Evolutionary conservation across 768 basidiomycete genomes (phyloP).

Genomic region (Russula emetica): DNA sequence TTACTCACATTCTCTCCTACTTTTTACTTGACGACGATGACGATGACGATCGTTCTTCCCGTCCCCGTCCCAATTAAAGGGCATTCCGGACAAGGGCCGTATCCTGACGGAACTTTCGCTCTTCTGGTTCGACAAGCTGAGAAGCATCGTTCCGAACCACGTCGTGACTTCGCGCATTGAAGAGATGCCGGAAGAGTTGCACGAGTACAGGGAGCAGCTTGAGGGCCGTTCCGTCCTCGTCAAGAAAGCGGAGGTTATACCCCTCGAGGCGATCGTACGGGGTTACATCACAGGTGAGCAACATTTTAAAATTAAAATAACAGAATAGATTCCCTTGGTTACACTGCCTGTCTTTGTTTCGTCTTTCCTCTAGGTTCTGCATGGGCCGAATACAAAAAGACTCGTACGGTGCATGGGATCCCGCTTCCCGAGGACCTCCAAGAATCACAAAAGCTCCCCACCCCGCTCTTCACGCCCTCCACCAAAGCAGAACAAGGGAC

Average conservation of each 20-base stretch:
- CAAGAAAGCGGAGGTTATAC: conserved; percentile 79
- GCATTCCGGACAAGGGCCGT: conserved; percentile 90
- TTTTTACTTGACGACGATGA: not conserved
- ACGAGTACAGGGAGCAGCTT: conserved; percentile 68
- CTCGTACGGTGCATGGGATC: conserved; percentile 85
- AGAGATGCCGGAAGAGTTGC: conserved; percentile 78
- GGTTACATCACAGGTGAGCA: conserved; percentile 88
- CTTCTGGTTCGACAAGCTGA: conserved; percentile 91
- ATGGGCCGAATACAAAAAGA: conserved; percentile 89
- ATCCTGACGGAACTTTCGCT: conserved; percentile 85
- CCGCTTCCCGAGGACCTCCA: conserved; percentile 64
- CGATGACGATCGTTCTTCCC: not conserved
- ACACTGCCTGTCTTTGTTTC: not conserved
- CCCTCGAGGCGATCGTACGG: conserved; percentile 92
- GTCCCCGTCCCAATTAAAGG: conserved; percentile 44
- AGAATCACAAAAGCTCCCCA: conserved; percentile 80
- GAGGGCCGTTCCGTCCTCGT: conserved; percentile 90
- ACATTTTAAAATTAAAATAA: too few relatives aligned
- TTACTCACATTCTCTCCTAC: not conserved
- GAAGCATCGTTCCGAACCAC: conserved; percentile 81
- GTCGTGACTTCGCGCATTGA: conserved; percentile 72
- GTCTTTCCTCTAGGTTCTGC: conserved; percentile 66
- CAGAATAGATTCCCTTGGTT: not conserved
- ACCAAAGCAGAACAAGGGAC: conserved; percentile 93
- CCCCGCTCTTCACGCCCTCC: conserved; percentile 91